Base-by-base conservation (phyloP, 371 early-diverging fungal genomes). In the Actinomortierella ambigua region DNA sequence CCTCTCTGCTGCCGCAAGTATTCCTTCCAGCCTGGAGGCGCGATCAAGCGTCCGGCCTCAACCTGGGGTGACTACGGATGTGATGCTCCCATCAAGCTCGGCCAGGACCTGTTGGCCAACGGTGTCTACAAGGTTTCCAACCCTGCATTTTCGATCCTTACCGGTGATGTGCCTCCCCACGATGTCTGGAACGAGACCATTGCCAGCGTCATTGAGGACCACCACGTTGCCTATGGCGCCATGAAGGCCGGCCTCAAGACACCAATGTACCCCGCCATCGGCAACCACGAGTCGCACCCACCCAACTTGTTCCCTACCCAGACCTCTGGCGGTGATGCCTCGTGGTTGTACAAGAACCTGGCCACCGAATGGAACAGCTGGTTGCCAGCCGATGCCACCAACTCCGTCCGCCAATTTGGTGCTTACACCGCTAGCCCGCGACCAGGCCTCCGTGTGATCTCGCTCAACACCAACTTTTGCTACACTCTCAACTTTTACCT, bases 121-220 rank as follows among this genome's bases (percentile, higher is more conserved):
- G 76, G 78, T 28, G 59, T 82, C 65, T 22, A 77, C 56, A 20
- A 77, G 8, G 75, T 69, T 28, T 77, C 83, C 20, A 67, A 79
- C 15, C 67, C 77, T 22, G 60, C 52, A 26, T 85, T 88, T 64
- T 76, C 79, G 46, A 79, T 88, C 17, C 57, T 88, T 50, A 85
- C 86, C 2, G 88, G 88, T 24, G 88, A 88, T 56, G 59, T 88
- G 9, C 88, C 88, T 23, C 85, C 88, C 8, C 88, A 88, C 22
- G 84, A 88, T 57, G 77, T 85, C 11, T 88, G 88, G 88, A 57
- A 68, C 18, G 65, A 77, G 57, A 62, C 57, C 42, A 58, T 57
- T 41, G 61, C 59, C 2, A 53, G 64, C 0, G 83, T 83, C 6
- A 59, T 77, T 18, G 52, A 70, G 8, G 77, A 77, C 18, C 80